These are phyloP conservation scores for Triticum dicoccoides DNA, from an alignment of 176 grass and related monocot species.

Conservation along the genomic window DNA sequence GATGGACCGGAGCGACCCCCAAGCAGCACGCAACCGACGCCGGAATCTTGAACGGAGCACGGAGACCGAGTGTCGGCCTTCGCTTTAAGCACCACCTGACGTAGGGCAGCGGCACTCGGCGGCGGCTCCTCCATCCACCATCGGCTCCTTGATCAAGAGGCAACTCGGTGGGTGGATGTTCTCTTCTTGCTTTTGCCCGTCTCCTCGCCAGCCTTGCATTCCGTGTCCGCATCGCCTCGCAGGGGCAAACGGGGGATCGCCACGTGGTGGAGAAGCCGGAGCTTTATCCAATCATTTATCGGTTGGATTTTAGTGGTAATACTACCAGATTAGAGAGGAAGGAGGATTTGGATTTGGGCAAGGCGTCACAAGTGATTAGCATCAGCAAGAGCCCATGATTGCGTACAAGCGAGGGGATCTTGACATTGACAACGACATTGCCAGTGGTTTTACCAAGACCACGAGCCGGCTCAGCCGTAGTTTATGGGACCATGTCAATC, in stretches of 20 bases:
- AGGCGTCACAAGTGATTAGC: constrained; percentile 1
- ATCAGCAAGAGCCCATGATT: background rate
- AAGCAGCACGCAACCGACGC: background rate
- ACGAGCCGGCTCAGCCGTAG: no score
- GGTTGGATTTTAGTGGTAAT: background rate
- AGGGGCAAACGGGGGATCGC: background rate
- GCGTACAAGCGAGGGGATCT: background rate
- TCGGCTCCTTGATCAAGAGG: background rate
- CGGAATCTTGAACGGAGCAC: no score
- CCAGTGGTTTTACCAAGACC: background rate
- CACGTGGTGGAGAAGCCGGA: background rate
- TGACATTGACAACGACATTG: background rate
- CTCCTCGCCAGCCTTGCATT: background rate
- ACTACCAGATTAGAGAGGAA: background rate
- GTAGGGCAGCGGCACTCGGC: background rate
- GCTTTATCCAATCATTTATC: background rate
- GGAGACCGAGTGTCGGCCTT: background rate
- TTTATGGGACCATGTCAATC: no score
- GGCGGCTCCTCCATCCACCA: background rate
- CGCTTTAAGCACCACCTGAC: background rate
- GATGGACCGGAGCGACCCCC: background rate
- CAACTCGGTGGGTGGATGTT: background rate
- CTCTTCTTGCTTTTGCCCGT: background rate
- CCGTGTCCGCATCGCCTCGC: background rate
- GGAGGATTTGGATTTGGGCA: constrained; percentile 6